A percentile compares a stretch with the other conserved stretches of the same genome.
These are phyloP conservation scores for Penicillium coffeae DNA, from an alignment of 495 filamentous ascomycete species.

Conservation along the genomic window DNA sequence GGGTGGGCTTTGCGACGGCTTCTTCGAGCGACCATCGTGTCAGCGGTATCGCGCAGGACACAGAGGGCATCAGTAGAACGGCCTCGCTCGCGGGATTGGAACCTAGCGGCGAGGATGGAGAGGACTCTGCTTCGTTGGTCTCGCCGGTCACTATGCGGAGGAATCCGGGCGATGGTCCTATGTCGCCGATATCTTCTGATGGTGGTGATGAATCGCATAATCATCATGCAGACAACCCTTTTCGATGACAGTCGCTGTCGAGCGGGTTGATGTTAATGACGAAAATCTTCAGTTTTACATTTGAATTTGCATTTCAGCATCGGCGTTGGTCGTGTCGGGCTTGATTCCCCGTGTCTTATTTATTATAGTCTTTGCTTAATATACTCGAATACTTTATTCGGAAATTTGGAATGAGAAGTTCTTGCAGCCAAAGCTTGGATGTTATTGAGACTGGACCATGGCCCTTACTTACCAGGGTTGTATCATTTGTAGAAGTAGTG, in stretches of 20 bases:
- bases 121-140: conserved; percentile 29
- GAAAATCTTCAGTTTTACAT: not conserved
- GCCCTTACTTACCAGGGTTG: no score
- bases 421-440: no score
- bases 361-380: not conserved
- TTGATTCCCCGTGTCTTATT: not conserved
- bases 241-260: not conserved
- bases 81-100: conserved; percentile 14
- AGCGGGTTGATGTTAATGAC: not conserved
- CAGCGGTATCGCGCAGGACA: conserved; percentile 12
- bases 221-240: not conserved
- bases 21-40: conserved; percentile 13
- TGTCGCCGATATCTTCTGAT: conserved; percentile 37
- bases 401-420: not conserved
- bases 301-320: conserved; percentile 5
- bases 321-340: conserved; percentile 4
- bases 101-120: conserved; percentile 10
- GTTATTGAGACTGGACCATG: no score
- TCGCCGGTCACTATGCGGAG: conserved; percentile 22
- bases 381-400: no score
- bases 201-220: conserved; percentile 4
- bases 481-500: no score
- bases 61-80: conserved; percentile 6
- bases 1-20: conserved; percentile 14
- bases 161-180: conserved; percentile 20